These are phyloP conservation scores for Wickerhamiella allomyrinae DNA, from an alignment of 805 yeast species.

Conservation along the genomic window DNA sequence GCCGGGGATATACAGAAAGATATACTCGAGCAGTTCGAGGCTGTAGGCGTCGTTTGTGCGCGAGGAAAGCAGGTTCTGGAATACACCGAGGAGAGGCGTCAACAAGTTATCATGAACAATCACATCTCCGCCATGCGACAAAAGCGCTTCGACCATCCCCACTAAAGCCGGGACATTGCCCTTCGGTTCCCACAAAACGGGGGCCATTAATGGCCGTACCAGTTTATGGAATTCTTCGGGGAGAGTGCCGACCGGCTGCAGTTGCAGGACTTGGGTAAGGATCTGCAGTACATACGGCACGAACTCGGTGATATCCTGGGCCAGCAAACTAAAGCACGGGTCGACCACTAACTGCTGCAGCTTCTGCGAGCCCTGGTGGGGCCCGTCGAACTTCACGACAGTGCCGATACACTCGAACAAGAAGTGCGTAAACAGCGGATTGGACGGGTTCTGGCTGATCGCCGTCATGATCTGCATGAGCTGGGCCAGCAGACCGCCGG, in stretches of 20 bases:
- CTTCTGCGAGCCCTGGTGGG: conserved; percentile 23
- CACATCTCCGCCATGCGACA: conserved; percentile 31
- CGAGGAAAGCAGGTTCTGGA: conserved; percentile 82
- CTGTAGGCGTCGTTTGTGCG: conserved; percentile 69
- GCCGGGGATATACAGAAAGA: conserved; percentile 45
- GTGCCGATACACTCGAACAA: conserved; percentile 79
- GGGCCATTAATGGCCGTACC: conserved; percentile 70
- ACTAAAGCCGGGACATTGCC: conserved; percentile 93
- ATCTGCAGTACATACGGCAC: conserved; percentile 87
- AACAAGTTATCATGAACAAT: conserved; percentile 32
- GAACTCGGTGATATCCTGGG: conserved; percentile 84
- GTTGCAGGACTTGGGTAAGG: conserved; percentile 63
- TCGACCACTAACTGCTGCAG: conserved; percentile 49
- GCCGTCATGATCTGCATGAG: conserved; percentile 52
- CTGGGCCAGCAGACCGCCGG: conserved; percentile 40
- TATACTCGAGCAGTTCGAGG: conserved; percentile 65
- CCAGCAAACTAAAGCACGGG: conserved; percentile 47
- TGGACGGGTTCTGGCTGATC: conserved; percentile 81
- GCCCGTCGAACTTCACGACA: conserved; percentile 39
- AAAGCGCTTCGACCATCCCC: conserved; percentile 56
- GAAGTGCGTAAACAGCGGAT: conserved; percentile 85
- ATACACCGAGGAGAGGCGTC: conserved; percentile 85
- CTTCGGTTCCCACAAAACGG: conserved; percentile 82
- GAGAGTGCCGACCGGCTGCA: conserved; percentile 27
- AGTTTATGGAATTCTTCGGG: conserved; percentile 54